Percentiles rank a stretch among this genome's conserved stretches.
Conservation (phyloP, 129 eudicot species). For the Ambrosia artemisiifolia region DNA sequence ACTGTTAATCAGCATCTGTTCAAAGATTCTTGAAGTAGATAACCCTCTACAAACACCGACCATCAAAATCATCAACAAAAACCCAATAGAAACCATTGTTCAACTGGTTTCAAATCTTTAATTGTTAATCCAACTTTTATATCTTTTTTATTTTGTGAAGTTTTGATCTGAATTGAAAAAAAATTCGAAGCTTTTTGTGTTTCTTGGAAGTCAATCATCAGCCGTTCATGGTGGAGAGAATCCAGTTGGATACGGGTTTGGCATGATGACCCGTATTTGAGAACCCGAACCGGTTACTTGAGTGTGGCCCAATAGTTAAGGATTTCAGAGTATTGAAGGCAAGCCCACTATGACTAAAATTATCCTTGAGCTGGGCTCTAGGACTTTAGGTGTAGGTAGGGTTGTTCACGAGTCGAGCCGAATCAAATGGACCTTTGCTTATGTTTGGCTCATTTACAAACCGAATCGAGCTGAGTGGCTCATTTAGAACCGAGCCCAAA, state of each 20-base stretch:
- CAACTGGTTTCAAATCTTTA: too few relatives aligned
- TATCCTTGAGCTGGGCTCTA: too few relatives aligned
- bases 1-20: constrained; percentile 9
- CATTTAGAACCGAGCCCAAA: too few relatives aligned
- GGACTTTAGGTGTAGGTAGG: too few relatives aligned
- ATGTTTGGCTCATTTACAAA: too few relatives aligned
- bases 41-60: constrained; percentile 27
- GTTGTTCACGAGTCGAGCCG: too few relatives aligned
- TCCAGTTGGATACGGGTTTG: constrained; percentile 6
- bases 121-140: neutral
- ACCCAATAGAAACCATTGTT: constrained; percentile 8
- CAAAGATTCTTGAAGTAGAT: constrained; percentile 33
- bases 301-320: neutral
- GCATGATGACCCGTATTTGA: neutral
- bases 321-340: neutral
- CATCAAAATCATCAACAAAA: constrained; percentile 10
- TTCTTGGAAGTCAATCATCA: constrained; percentile 2
- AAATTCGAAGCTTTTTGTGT: constrained; percentile 14
- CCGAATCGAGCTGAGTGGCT: too few relatives aligned
- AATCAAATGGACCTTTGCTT: too few relatives aligned
- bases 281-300: neutral
- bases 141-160: neutral
- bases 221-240: neutral
- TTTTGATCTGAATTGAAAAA: constrained; percentile 5
- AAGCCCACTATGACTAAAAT: too few relatives aligned